A percentile compares a stretch with the other conserved stretches of the same genome.
Conservation (phyloP, 2,329 filamentous ascomycete genomes). For the Colletotrichum higginsianum region DNA sequence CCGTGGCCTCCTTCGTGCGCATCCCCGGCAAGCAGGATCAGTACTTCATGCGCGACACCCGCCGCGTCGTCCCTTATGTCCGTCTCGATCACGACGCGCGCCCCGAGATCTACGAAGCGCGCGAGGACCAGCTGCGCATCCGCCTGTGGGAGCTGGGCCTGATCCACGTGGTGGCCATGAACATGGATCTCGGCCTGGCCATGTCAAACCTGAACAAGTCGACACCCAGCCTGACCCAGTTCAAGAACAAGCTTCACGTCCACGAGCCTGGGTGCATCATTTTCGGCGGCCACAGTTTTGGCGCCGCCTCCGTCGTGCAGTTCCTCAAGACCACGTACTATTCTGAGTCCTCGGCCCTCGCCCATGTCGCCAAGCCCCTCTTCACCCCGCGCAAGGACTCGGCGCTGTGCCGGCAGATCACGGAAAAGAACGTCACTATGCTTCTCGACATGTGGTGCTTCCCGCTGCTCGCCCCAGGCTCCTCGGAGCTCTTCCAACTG, state of each 20-base stretch:
- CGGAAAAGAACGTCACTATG: conserved; percentile 74
- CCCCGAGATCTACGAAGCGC: conserved; percentile 75
- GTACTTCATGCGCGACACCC: conserved; percentile 52
- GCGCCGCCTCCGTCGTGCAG: conserved; percentile 81
- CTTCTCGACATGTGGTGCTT: conserved; percentile 88
- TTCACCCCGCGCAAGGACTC: conserved; percentile 72
- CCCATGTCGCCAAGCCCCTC: conserved; percentile 68
- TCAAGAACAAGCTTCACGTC: conserved; percentile 75
- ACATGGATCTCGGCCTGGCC: conserved; percentile 71
- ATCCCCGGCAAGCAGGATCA: conserved; percentile 65
- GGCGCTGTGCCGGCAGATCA: conserved; percentile 76
- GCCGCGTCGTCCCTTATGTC: conserved; percentile 61
- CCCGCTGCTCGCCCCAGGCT: conserved; percentile 75
- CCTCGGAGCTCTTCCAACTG: conserved; percentile 76
- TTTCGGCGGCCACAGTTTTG: conserved; percentile 87
- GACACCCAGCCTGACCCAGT: conserved; percentile 67
- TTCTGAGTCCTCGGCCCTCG: conserved; percentile 62
- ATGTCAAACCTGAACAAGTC: conserved; percentile 69
- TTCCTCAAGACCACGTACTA: conserved; percentile 86
- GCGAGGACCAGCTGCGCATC: conserved; percentile 81
- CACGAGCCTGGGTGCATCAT: conserved; percentile 80
- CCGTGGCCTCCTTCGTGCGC: conserved; percentile 81
- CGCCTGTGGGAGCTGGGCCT: conserved; percentile 85
- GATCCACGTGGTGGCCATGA: conserved; percentile 76
- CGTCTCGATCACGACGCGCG: conserved; percentile 74